These are phyloP conservation scores for Aureobasidium zeae DNA, from an alignment of 2,329 filamentous ascomycete genomes.

Conservation along the genomic window DNA sequence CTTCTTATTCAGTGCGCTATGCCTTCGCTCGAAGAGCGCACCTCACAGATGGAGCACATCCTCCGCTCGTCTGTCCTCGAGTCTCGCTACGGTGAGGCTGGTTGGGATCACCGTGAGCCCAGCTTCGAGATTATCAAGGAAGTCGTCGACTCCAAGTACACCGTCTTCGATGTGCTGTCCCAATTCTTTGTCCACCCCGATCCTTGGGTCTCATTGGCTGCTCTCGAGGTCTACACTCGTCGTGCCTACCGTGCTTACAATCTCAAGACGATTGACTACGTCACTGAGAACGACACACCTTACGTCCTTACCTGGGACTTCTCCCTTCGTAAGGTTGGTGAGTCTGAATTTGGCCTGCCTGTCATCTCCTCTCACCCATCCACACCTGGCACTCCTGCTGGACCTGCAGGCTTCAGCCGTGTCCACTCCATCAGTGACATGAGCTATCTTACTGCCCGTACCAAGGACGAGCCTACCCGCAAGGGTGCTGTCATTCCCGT, in stretches of 20 bases:
- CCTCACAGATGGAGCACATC: constrained; percentile 97
- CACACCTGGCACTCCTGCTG: constrained; percentile 50
- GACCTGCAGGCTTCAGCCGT: constrained; percentile 62
- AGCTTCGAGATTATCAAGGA: constrained; percentile 88
- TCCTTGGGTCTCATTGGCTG: constrained; percentile 85
- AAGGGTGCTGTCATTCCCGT: constrained; percentile 94
- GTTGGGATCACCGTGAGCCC: constrained; percentile 92
- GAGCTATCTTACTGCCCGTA: constrained; percentile 71
- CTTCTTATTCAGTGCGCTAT: constrained; percentile 95
- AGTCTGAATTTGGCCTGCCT: constrained; percentile 79
- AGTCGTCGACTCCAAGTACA: constrained; percentile 97
- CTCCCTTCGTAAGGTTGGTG: constrained; percentile 81
- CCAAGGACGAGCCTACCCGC: constrained; percentile 62
- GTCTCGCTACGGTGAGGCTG: constrained; percentile 93
- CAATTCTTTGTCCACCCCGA: constrained; percentile 93
- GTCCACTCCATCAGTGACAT: constrained; percentile 95
- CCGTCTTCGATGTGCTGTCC: constrained; percentile 90
- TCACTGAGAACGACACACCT: constrained; percentile 63
- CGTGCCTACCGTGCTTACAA: constrained; percentile 95
- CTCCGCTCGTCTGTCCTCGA: constrained; percentile 90
- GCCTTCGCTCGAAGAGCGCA: constrained; percentile 90
- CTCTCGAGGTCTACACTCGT: constrained; percentile 91
- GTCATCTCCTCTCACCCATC: constrained; percentile 72
- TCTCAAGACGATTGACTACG: constrained; percentile 80
- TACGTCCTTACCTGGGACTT: constrained; percentile 94